Evolutionary conservation across 345 rosid genomes (phyloP), one percentile per base, ranked within the genome.

Genomic region (Alliaria petiolata): DNA sequence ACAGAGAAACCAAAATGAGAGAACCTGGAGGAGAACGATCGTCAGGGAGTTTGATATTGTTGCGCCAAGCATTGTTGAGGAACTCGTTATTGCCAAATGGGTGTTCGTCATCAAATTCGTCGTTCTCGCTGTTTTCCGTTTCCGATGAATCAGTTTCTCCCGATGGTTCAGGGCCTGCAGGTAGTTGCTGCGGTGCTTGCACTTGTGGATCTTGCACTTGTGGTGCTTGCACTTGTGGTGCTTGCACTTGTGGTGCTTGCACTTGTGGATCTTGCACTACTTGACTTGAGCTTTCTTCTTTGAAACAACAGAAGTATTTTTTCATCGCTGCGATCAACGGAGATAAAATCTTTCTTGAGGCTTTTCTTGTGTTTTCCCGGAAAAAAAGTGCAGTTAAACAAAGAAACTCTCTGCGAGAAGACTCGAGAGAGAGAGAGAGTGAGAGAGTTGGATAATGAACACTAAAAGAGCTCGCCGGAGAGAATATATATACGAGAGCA

Each of bases 11-110:
- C 11, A 50, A 50, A n/a, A 11, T 8, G 49, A 22, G n/a, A n/a
- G 45, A 72, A 72, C 77, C 65, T 72, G 5, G 55, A 55, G 8
- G 10, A 43, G 6, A 2, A 31, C 11, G 62, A 71, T 31, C 45
- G 10, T 31, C 28, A 15, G 62, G 46, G n/a, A 43, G 3, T 25
- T 2, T 0, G 25, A 55, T 3, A 4, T 15, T 11, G 17, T 33
- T 22, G 31, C 16, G 33, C 35, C 14, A 43, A 12, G 19, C 5
- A 19, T 40, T 0, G 7, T 62, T 72, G 49, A 72, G 70, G 31
- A 3, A 13, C 20, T 63, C 47, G 70, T 53, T 62, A 12, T 34
- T 2, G 5, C 26, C 63, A 43, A 28, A 20, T 40, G 63, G 63
- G 13, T 30, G 46, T 43, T 7, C 44, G 3, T 22, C 16, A 9